A percentile compares a stretch with the other conserved stretches of the same genome.
Conservation (phyloP, 176 grass and related monocot genomes). For the Elaeis guineensis region DNA sequence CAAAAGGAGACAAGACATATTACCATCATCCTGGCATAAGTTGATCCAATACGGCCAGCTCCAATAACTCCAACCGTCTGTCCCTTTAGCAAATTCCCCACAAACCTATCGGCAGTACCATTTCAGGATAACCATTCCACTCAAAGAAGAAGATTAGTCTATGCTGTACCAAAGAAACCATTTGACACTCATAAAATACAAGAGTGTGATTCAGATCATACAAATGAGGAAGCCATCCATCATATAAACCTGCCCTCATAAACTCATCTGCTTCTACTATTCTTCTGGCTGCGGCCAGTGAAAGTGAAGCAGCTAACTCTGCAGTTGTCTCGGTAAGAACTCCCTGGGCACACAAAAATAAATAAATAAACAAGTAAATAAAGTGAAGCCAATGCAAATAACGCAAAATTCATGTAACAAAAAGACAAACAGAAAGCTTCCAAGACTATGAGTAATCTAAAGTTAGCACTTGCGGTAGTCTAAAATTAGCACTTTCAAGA, state of each 20-base stretch:
- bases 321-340: conserved; percentile 94
- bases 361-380: not conserved
- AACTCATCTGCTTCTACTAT: conserved; percentile 81
- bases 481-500: no score
- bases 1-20: not conserved
- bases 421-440: no score
- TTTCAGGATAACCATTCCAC: no score
- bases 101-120: conserved; percentile 33
- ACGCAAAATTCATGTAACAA: not conserved
- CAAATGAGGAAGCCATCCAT: conserved; percentile 94
- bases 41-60: conserved; percentile 85
- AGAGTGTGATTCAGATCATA: conserved; percentile 16
- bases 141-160: no score
- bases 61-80: conserved; percentile 92
- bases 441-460: no score
- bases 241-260: conserved; percentile 80
- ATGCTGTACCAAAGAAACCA: no score
- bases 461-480: no score
- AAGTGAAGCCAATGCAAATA: not conserved
- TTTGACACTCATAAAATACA: no score
- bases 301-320: conserved; percentile 68
- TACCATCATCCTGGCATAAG: conserved; percentile 96
- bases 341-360: conserved; percentile 25
- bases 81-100: conserved; percentile 87
- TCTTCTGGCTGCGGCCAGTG: conserved; percentile 55